Percentiles rank a stretch among this genome's conserved stretches.
Evolutionary conservation across 179 eudicot species (phyloP).

Genomic region (Actinidia chinensis): DNA sequence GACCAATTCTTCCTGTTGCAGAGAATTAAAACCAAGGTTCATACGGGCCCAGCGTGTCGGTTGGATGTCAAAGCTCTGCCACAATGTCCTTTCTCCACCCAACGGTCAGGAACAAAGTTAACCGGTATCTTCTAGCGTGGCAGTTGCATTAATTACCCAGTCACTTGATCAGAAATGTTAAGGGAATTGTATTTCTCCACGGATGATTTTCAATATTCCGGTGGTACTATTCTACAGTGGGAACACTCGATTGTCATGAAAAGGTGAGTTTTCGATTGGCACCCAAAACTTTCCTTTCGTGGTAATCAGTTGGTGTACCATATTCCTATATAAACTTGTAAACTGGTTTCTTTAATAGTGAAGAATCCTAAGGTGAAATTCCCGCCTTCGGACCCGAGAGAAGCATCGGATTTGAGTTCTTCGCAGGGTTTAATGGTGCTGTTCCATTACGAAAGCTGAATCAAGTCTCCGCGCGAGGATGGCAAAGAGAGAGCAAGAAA

Average conservation of each 20-base stretch:
- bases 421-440: conserved; percentile 26
- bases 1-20: neutral
- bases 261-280: conserved; percentile 24
- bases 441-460: conserved; percentile 4
- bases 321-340: conserved; percentile 26
- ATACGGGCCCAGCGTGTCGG: conserved; percentile 7
- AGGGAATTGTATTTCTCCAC: conserved; percentile 5
- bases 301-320: conserved; percentile 21
- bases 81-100: conserved; percentile 6
- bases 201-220: conserved; percentile 19
- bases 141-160: neutral
- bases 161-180: neutral
- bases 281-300: conserved; percentile 13
- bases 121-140: conserved; percentile 20
- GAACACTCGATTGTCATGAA: conserved; percentile 5
- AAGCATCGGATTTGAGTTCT: conserved; percentile 2
- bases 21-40: conserved; percentile 13
- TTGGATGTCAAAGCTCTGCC: conserved; percentile 32
- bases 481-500: neutral
- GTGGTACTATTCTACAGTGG: neutral
- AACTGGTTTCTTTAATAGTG: neutral
- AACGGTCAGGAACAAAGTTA: conserved; percentile 18
- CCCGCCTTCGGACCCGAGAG: conserved; percentile 20
- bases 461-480: neutral
- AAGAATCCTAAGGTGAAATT: conserved; percentile 29